phyloP scores from a whole-genome alignment of 129 eudicot genomes.

The Sambucus nigra region DNA sequence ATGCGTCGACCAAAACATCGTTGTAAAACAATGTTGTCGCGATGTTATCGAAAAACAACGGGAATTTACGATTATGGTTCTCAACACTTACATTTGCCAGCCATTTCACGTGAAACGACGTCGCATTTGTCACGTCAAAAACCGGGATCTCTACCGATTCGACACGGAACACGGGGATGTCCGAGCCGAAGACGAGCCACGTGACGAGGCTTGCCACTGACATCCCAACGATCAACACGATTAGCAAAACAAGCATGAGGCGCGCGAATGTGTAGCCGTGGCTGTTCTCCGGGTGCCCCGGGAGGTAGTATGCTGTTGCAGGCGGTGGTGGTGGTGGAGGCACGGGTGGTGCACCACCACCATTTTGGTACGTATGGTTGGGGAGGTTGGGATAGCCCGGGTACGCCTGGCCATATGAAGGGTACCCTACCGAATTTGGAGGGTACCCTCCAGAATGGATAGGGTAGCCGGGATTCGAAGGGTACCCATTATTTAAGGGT shows the following conservation, averaged over 20 bases:
- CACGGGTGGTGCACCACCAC: neutral
- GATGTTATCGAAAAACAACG: neutral
- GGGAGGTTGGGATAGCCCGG: neutral
- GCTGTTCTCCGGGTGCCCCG: constrained; percentile 5
- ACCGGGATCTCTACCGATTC: neutral
- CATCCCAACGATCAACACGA: neutral
- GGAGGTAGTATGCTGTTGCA: neutral
- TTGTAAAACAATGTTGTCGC: constrained; percentile 1
- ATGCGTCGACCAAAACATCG: constrained; percentile 3
- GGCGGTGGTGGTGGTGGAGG: neutral
- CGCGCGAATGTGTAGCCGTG: constrained; percentile 10
- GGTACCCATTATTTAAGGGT: neutral
- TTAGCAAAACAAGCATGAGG: neutral
- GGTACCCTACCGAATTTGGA: constrained; percentile 1
- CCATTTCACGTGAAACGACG: constrained; percentile 1
- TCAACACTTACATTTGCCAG: constrained; percentile 2
- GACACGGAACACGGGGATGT: constrained; percentile 3
- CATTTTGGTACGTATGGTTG: neutral
- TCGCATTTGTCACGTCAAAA: neutral
- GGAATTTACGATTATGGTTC: constrained; percentile 4
- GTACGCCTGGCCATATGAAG: neutral
- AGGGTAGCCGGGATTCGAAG: neutral
- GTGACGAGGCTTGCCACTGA: constrained; percentile 5
- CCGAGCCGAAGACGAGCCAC: constrained; percentile 15
- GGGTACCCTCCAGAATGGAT: constrained; percentile 7